Base-by-base conservation (phyloP, 805 yeast species). In the Torulaspora gathmanii region DNA sequence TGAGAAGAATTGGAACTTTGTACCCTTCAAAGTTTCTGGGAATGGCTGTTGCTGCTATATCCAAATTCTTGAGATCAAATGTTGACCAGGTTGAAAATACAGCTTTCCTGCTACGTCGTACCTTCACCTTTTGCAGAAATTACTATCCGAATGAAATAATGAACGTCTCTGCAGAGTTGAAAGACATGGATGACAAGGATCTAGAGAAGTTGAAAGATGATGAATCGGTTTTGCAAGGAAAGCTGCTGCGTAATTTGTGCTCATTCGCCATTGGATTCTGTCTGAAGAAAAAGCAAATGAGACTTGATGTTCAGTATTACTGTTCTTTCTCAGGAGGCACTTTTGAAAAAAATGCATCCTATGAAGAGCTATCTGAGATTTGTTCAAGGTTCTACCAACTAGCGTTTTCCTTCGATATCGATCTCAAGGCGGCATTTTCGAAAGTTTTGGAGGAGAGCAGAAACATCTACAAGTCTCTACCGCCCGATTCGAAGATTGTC, bases 21-120 rank as follows among this genome's bases (percentile, higher is more conserved):
- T 80, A 82, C 57, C 96, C 97, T 6, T 84, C 95, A 0, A 78
- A 84, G 50, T 89, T 86, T 57, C 67, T 90, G 37, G 74, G 83
- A 1, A 83, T 86, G 76, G 78, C 82, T 0, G 74, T 81, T 0
- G 61, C 83, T 1, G 72, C 88, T 0, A 61, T 82, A 29, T 65
- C 83, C 42, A 79, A 79, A 39, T 73, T 78, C 27, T 60, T 79
- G 12, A 69, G 72, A 27, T 50, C 61, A 7, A 78, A 79, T 50
- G 58, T 66, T 5, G 65, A 64, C 15, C 47, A 49, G 25, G 52
- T 61, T 25, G 55, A 53, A 9, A 71, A 72, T 26, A 52, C 64
- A 1, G 61, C 70, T 3, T 69, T 78, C 30, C 67, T 80, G 15
- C 64, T 74, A 40, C 82, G 89, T 58, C 74, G 96, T 54, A 63